A percentile compares a stretch with the other conserved stretches of the same genome.
phyloP scores from a whole-genome alignment of 2,329 filamentous ascomycete species.

The Xylaria digitata region DNA sequence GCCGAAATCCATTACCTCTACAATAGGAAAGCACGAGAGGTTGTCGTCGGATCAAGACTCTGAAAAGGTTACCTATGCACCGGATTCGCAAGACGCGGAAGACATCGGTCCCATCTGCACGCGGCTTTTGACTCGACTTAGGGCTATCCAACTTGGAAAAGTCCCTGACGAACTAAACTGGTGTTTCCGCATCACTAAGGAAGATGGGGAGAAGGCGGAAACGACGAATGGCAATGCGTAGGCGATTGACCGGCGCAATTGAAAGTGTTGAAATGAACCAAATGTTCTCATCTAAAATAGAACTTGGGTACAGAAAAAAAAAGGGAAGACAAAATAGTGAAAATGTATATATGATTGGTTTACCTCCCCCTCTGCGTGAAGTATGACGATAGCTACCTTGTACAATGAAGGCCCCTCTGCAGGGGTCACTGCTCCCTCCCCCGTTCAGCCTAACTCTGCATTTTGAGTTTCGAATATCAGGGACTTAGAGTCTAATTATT shows the following conservation, averaged over 20 bases:
- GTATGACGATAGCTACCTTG: neutral
- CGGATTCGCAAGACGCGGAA: conserved; percentile 60
- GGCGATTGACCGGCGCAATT: conserved; percentile 50
- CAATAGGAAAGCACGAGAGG: conserved; percentile 51
- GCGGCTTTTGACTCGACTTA: conserved; percentile 78
- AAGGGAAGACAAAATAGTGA: conserved; percentile 14
- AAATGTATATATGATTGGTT: conserved; percentile 6
- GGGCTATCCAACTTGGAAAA: conserved; percentile 87
- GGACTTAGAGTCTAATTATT: neutral
- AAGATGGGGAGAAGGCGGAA: conserved; percentile 54
- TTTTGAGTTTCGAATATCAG: neutral
- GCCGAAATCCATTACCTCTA: conserved; percentile 54
- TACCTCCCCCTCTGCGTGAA: neutral
- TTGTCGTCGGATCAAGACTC: conserved; percentile 53
- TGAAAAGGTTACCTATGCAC: conserved; percentile 68
- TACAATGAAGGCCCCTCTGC: no score
- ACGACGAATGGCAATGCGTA: conserved; percentile 44
- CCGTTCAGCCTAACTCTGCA: no score
- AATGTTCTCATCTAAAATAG: conserved; percentile 4
- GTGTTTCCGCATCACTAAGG: conserved; percentile 63
- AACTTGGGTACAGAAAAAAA: conserved; percentile 19
- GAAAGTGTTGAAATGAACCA: neutral
- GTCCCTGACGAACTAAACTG: conserved; percentile 81
- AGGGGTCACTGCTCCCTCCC: no score
- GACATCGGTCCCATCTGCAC: conserved; percentile 79